Base-by-base conservation (phyloP, 108 stramenopile species). In the Discostella stelligeroides region DNA sequence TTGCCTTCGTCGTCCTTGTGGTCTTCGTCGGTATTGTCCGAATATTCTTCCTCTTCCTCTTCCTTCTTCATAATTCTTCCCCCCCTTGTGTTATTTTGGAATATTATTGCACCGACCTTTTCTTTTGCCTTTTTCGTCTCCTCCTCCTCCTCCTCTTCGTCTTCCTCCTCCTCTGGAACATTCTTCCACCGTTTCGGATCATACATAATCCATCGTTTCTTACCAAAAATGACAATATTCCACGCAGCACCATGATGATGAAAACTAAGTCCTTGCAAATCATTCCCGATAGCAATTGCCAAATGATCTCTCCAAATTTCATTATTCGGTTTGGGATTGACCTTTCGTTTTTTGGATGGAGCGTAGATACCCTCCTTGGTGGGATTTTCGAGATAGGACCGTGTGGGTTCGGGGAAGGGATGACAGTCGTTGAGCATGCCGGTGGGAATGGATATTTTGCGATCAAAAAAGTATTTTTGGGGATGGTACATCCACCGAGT, bases 381-480 rank as follows among this genome's bases (percentile, higher is more conserved):
- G 20, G 68, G 69, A 70, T 78, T 47, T 25, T 78, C 69, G 28
- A 78, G 47, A 39, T 45, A 78, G 18, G 61, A 63, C 48, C 76
- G 68, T 12, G 78, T 79, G 0, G 78, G 78, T 54, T 67, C 54
- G 23, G 78, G 78, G 47, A 65, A 79, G 11, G 78, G 78, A 29
- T 61, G 56, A 23, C 70, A 66, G 46, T 79, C 78, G 48, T 72
- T 58, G 46, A 79, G 66, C 78, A 79, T 69, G 12, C 71, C 78
- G 27, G 59, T 47, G 18, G 71, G 70, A 40, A 72, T 72, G 29
- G 66, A 58, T 50, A 79, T 63, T 63, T 79, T 79, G 18, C 78
- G 78, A 63, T 79, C 78, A 45, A 79, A 79, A 54, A 79, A 72
- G 53, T 79, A 79, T 60, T 78, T 78, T 49, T 70, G 47, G 38